A percentile compares a stretch with the other conserved stretches of the same genome.
These are phyloP conservation scores for Lepidium campestre DNA, from an alignment of 441 rosid species.

Conservation along the genomic window DNA sequence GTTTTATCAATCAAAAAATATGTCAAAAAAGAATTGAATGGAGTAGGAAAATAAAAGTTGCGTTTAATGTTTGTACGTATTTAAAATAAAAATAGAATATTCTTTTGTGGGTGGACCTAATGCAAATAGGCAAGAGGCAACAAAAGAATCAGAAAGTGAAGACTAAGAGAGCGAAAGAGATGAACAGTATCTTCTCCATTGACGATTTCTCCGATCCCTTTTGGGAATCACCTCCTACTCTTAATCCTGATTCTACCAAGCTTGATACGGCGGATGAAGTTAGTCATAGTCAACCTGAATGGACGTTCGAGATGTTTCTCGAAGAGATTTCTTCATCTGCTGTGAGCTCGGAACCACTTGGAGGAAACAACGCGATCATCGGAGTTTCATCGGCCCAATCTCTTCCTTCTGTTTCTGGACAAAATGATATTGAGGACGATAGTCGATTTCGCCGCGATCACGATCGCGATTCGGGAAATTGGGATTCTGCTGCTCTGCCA, in stretches of 20 bases:
- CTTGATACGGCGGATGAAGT: slow-evolving; percentile 25
- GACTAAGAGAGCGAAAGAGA: slow-evolving; percentile 2
- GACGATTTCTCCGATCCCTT: slow-evolving; percentile 76
- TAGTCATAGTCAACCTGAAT: slow-evolving; percentile 49
- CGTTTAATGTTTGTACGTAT: background rate
- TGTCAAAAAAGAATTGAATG: background rate
- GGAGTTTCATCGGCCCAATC: slow-evolving; percentile 30
- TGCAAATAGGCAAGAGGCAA: slow-evolving; percentile 19
- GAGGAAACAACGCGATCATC: slow-evolving; percentile 28
- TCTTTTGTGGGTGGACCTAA: slow-evolving; percentile 16
- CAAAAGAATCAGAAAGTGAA: slow-evolving; percentile 18
- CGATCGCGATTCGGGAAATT: slow-evolving; percentile 2
- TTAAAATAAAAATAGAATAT: background rate
- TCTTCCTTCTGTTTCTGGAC: slow-evolving; percentile 37
- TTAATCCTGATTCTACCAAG: slow-evolving; percentile 16
- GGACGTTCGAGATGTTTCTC: slow-evolving; percentile 65
- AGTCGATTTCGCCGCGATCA: slow-evolving; percentile 20
- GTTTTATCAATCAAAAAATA: background rate
- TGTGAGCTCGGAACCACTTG: slow-evolving; percentile 33
- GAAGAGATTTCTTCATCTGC: slow-evolving; percentile 38
- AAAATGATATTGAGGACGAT: slow-evolving; percentile 28
- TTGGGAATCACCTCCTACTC: slow-evolving; percentile 42
- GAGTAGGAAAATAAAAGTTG: background rate
- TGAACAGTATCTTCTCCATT: slow-evolving; percentile 48
- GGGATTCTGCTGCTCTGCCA: slow-evolving; percentile 19